These are phyloP conservation scores for Jaminaea rosea DNA, from an alignment of 1,284 basidiomycete species.

Conservation along the genomic window DNA sequence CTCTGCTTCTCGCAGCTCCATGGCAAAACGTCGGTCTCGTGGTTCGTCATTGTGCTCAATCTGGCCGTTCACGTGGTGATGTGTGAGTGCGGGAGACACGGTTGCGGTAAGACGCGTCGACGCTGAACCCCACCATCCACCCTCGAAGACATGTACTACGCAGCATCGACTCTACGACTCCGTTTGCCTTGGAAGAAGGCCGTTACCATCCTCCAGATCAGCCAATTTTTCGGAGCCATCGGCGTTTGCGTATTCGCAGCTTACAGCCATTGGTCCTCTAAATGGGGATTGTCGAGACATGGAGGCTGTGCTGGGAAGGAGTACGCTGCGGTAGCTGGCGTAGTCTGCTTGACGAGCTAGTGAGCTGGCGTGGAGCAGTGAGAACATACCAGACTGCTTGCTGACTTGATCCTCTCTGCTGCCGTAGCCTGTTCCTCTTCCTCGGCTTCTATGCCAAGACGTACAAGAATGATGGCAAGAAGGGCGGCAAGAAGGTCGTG, in stretches of 20 bases:
- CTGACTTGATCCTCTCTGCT: background rate
- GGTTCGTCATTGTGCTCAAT: constrained; percentile 91
- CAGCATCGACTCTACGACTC: constrained; percentile 33
- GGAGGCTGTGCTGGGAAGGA: constrained; percentile 84
- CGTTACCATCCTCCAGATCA: constrained; percentile 88
- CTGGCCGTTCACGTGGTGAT: constrained; percentile 92
- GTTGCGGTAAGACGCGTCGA: constrained; percentile 53
- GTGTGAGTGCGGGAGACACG: constrained; percentile 76
- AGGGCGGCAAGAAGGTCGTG: background rate
- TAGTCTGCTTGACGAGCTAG: constrained; percentile 76
- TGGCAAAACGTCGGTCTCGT: constrained; percentile 65
- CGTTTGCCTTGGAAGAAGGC: constrained; percentile 75
- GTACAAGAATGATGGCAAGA: background rate
- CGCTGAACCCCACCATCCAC: background rate
- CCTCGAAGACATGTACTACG: constrained; percentile 35
- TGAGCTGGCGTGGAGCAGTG: background rate
- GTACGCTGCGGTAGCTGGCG: constrained; percentile 78
- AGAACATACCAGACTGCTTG: background rate
- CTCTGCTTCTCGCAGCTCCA: constrained; percentile 90
- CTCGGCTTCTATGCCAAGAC: background rate
- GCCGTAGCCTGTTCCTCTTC: background rate
- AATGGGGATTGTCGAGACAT: constrained; percentile 12
- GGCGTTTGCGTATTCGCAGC: constrained; percentile 23
- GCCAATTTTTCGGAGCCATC: constrained; percentile 26
- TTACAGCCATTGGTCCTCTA: constrained; percentile 19